Conservation (phyloP, 129 eudicot genomes). For the Smallanthus sonchifolius region DNA sequence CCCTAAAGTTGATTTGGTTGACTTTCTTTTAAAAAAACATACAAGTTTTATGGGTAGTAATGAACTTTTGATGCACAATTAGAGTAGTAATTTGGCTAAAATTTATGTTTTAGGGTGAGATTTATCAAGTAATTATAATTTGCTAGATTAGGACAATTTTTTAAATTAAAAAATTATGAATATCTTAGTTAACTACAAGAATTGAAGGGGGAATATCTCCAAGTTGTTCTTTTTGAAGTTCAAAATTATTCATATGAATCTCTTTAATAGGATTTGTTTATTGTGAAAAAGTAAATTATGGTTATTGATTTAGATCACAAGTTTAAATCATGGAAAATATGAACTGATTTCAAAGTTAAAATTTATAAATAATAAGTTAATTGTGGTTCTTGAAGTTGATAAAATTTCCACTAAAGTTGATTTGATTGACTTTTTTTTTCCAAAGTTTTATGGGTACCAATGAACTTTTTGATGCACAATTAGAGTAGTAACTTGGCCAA, state of each 20-base stretch:
- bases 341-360: background rate
- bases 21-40: background rate
- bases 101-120: background rate
- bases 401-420: background rate
- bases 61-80: background rate
- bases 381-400: background rate
- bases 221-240: background rate
- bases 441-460: background rate
- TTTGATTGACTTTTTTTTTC: background rate
- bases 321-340: background rate
- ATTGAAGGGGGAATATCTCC: no score
- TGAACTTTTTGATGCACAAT: background rate
- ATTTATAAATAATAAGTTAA: no score
- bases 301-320: background rate
- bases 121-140: background rate
- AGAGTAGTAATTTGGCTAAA: background rate
- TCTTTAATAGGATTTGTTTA: background rate
- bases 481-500: background rate
- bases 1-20: background rate
- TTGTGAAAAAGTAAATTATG: background rate
- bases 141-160: background rate
- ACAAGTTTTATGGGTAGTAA: background rate
- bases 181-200: background rate
- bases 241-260: background rate
- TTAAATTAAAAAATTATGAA: background rate